Base-by-base conservation (phyloP, 345 rosid genomes). In the Firmiana major region DNA sequence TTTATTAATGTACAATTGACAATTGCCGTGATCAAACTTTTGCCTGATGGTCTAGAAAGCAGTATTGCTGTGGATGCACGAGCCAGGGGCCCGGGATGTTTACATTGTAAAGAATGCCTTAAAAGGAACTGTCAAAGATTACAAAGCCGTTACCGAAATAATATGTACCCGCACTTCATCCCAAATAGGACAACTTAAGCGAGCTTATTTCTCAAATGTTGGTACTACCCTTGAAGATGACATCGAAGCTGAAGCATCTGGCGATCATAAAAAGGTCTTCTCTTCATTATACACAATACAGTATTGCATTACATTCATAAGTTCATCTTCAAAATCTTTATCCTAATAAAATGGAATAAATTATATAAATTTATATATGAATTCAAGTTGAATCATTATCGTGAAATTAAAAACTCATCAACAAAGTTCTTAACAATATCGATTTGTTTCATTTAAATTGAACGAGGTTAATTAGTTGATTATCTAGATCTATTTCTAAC, bases 111-210 rank as follows among this genome's bases (percentile, higher is more conserved):
- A 82, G 74, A 81, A 82, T 9, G 85, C 90, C 17, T 75, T 91
- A 11, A 81, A 78, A 60, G 91, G 88, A 71, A 71, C 90, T 2
- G 81, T 84, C 65, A 49, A 86, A 58, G 90, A 91, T 75, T 79
- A 73, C 26, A 87, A 84, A 84, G 87, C 86, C 0, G 84, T 83
- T 5, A 83, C 87, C 0, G 91, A 91, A 80, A 81, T 91, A 8
- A 85, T 91, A 64, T 88, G 93, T 54, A 77, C 91, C 15, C 83
- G 91, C 0, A 79, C 86, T 46, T 83, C 90, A 3, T 79, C 91
- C 42, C 90, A 86, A 48, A 80, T 89, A 26, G 88, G 93, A 49
- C 87, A 86, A 28, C 82, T 91, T 36, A 88, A 90, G 68, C 91
- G 88, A 19, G 83, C 80, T 62, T 89, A 91, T 65, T 63, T 49